These are phyloP conservation scores for Teratosphaeria nubilosa DNA, from an alignment of 2,329 filamentous ascomycete species.

Conservation along the genomic window DNA sequence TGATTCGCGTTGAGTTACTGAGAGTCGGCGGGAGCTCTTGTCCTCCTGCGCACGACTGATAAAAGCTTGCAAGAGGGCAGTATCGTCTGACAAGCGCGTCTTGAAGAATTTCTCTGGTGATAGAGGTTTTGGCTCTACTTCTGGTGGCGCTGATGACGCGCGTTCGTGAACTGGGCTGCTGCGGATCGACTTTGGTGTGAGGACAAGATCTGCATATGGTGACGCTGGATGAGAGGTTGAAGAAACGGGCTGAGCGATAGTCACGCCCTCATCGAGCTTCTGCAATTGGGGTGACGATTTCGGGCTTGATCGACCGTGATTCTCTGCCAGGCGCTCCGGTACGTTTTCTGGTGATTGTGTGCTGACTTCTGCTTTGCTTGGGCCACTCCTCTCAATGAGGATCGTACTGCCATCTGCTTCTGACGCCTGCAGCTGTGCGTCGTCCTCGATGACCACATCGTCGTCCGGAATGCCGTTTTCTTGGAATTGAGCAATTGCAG, in stretches of 20 bases:
- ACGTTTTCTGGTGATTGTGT: background rate
- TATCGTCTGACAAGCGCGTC: conserved; percentile 35
- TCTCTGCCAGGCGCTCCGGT: background rate
- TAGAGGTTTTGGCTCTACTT: conserved; percentile 20
- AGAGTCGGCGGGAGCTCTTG: conserved; percentile 24
- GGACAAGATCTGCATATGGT: background rate
- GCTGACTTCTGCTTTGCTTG: background rate
- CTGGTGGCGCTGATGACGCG: conserved; percentile 25
- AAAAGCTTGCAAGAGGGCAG: conserved; percentile 40
- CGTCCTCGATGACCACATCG: background rate
- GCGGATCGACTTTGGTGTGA: background rate
- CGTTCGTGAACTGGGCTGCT: conserved; percentile 3
- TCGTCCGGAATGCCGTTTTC: background rate
- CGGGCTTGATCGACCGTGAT: background rate
- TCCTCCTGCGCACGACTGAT: conserved; percentile 39
- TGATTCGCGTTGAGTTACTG: conserved; percentile 25
- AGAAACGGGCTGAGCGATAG: background rate
- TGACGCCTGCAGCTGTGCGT: background rate
- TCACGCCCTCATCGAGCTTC: background rate
- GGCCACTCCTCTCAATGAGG: background rate
- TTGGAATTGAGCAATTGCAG: background rate
- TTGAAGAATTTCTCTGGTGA: conserved; percentile 14
- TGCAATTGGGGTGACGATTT: background rate
- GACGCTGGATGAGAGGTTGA: background rate
- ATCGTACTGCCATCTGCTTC: background rate